Conservation (phyloP, 129 eudicot genomes). For the Flaveria linearis region DNA sequence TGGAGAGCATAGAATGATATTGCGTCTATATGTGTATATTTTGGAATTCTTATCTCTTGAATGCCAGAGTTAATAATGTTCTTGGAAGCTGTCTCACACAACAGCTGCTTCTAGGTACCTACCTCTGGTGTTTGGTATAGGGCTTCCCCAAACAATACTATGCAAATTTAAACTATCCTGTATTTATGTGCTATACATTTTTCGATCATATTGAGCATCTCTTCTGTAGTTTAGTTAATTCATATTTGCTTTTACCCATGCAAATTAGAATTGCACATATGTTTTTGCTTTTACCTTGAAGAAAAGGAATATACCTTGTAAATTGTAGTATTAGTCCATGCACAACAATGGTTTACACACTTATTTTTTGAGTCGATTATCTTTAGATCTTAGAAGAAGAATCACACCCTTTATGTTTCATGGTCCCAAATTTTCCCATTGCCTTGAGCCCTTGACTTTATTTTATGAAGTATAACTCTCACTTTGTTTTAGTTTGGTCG, state of each 20-base stretch:
- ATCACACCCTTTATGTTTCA: slow-evolving; percentile 3
- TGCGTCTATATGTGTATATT: neutral
- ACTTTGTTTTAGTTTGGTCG: neutral
- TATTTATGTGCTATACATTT: neutral
- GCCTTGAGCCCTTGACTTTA: neutral
- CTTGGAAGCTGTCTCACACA: neutral
- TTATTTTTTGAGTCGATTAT: neutral
- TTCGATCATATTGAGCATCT: neutral
- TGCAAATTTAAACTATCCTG: neutral
- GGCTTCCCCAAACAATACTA: neutral
- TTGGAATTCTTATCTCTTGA: neutral
- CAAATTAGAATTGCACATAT: neutral
- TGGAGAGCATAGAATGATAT: neutral
- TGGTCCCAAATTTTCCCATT: neutral
- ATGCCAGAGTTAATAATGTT: neutral
- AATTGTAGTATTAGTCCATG: neutral
- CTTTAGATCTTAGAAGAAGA: neutral
- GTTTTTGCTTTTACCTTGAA: neutral
- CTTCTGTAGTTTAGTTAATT: neutral
- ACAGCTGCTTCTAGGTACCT: neutral
- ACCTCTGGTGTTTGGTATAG: slow-evolving; percentile 5
- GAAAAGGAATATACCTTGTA: neutral
- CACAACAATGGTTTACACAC: neutral
- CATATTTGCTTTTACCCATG: neutral
- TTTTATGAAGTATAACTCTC: neutral